A percentile compares a stretch with the other conserved stretches of the same genome.
Conservation (phyloP, 176 grass and related monocot genomes). For the Melocanna baccifera region DNA sequence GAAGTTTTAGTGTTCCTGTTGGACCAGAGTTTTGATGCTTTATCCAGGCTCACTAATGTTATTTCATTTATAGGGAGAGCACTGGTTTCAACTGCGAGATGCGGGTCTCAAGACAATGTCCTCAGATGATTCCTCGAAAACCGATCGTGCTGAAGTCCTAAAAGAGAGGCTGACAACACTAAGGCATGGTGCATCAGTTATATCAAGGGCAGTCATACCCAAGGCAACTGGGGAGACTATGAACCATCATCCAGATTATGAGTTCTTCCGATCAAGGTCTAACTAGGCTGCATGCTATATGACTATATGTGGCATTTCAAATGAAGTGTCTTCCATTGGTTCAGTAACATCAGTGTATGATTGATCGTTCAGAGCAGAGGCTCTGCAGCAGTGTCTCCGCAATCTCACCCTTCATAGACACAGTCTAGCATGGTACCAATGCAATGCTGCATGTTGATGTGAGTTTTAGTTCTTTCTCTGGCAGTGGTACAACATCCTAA, state of each 20-base stretch:
- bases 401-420: too few relatives aligned
- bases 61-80: slow-evolving; percentile 29
- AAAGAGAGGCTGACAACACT: slow-evolving; percentile 33
- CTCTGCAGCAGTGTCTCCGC: too few relatives aligned
- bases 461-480: too few relatives aligned
- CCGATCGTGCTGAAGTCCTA: slow-evolving; percentile 4
- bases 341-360: too few relatives aligned
- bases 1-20: too few relatives aligned
- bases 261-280: slow-evolving; percentile 28
- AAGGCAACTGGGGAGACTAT: not conserved
- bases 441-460: too few relatives aligned
- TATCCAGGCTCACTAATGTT: not conserved
- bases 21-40: not conserved
- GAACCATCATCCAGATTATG: slow-evolving; percentile 33
- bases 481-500: too few relatives aligned
- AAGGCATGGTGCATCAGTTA: slow-evolving; percentile 15
- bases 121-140: not conserved
- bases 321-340: too few relatives aligned
- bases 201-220: slow-evolving; percentile 24
- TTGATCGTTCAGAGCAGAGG: too few relatives aligned
- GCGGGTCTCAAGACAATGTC: not conserved
- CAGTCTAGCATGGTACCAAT: too few relatives aligned
- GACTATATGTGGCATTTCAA: too few relatives aligned
- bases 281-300: too few relatives aligned
- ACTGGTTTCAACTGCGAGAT: slow-evolving; percentile 29